A percentile compares a stretch with the other conserved stretches of the same genome.
Evolutionary conservation across 106 monocot genomes (phyloP).

Genomic region (Allium sativum): DNA sequence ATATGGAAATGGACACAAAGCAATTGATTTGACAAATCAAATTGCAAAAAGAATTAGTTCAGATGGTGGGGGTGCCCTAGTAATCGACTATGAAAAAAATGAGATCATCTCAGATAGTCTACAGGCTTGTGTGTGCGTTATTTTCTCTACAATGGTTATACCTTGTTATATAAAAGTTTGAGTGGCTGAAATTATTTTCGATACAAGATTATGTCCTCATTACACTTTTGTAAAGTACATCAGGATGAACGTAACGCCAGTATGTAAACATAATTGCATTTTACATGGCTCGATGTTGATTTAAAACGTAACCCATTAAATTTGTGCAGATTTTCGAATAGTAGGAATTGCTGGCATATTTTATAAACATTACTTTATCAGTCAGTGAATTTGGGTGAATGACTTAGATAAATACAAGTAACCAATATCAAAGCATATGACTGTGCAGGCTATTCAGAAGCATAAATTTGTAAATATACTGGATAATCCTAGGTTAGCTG

Average conservation of each 20-base stretch:
- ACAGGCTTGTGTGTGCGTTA: constrained; percentile 43
- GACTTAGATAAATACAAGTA: neutral
- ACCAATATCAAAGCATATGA: neutral
- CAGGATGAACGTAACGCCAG: too few species aligned
- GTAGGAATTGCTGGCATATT: too few species aligned
- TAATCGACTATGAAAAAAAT: constrained; percentile 90
- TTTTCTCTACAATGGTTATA: neutral
- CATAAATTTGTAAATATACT: constrained; percentile 87
- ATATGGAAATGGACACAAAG: constrained; percentile 79
- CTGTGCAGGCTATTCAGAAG: constrained; percentile 65
- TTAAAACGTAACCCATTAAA: too few species aligned
- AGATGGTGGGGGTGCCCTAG: constrained; percentile 96
- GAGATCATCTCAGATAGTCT: constrained; percentile 85
- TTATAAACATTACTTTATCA: too few species aligned
- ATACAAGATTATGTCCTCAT: too few species aligned
- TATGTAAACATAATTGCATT: too few species aligned
- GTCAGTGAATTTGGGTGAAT: neutral
- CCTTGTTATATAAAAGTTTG: neutral
- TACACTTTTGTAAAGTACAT: too few species aligned
- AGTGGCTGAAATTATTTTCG: too few species aligned
- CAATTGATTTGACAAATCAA: constrained; percentile 71
- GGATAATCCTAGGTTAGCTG: constrained; percentile 83
- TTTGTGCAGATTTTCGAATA: too few species aligned
- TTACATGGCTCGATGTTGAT: too few species aligned
- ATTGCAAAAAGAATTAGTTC: constrained; percentile 78